Conservation (phyloP, 805 yeast genomes). For the Ogataea methanolica region DNA sequence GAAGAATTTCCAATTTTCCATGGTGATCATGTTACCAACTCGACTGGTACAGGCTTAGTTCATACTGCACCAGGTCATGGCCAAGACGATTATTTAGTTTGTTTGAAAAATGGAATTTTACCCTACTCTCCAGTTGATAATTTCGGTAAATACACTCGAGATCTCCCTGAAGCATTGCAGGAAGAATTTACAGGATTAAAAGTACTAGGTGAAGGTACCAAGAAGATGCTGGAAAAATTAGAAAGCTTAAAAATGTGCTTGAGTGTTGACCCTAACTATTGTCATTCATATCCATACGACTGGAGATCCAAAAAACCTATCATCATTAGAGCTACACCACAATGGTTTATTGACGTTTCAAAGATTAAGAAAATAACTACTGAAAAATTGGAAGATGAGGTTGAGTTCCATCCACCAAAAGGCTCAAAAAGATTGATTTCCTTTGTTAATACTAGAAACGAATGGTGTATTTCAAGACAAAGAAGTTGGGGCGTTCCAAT, state of each 20-base stretch:
- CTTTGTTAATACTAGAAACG: conserved; percentile 73
- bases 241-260: conserved; percentile 40
- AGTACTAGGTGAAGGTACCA: conserved; percentile 60
- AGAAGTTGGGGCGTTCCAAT: conserved; percentile 98
- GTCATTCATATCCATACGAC: conserved; percentile 91
- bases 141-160: conserved; percentile 59
- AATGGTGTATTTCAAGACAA: conserved; percentile 98
- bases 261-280: conserved; percentile 44
- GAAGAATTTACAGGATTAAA: conserved; percentile 46
- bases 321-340: conserved; percentile 92
- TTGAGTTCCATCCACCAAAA: conserved; percentile 66
- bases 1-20: conserved; percentile 55
- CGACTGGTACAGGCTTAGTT: conserved; percentile 91
- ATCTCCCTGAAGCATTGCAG: conserved; percentile 39
- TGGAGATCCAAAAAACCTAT: conserved; percentile 97
- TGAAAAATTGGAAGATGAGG: conserved; percentile 48
- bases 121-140: conserved; percentile 78
- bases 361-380: conserved; percentile 62
- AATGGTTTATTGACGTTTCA: conserved; percentile 90
- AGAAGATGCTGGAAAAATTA: conserved; percentile 40
- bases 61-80: conserved; percentile 99
- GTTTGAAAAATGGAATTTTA: conserved; percentile 49
- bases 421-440: conserved; percentile 70
- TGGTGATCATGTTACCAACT: conserved; percentile 76
- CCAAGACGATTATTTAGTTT: conserved; percentile 80